Evolutionary conservation across 2,329 filamentous ascomycete genomes (phyloP), one percentile per base, ranked within the genome.

Genomic region (Penicillium sp.): DNA sequence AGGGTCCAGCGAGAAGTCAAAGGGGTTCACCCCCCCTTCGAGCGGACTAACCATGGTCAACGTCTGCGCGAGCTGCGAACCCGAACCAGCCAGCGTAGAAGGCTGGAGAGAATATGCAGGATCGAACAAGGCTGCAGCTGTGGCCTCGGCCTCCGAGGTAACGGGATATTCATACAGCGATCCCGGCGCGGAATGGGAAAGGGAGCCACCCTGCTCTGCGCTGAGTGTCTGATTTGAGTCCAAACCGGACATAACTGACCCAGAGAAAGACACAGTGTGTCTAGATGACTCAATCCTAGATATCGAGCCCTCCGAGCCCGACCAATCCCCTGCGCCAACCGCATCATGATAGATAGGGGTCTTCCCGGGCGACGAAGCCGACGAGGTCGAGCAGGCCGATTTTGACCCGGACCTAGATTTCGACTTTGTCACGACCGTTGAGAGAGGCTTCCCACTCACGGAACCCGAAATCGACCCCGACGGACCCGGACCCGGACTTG

Each of bases 1-100:
- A 6, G 63, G 60, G 33, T 67, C 64, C 49, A 65, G 33, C 13
- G 64, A 61, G 47, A 66, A 62, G n/a, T 67, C 64, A 59, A 66
- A 65, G 12, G 62, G 59, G 49, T 61, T 62, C 7, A 17, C 54
- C 25, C 59, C 54, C 25, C 59, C 52, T 10, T 67, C 65, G 6
- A 64, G 42, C 10, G 65, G 62, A 55, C 61, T 64, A 36, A 63
- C 41, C 59, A 63, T 31, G 2, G 63, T 57, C 41, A 53, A 23
- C 0, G 54, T 61, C 39, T 61, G 61, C 8, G 49, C 49, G n/a
- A 55, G 2, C 33, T 44, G 43, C 6, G 59, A 21, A 17, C 25
- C 49, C 13, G 59, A 62, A 10, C 53, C 31, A n/a, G 55, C 42
- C 7, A 57, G 53, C 1, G 53, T 48, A 3, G 57, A 55, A 13